Base-by-base conservation (phyloP, 371 early-diverging fungal species). In the Lichtheimia ornata region DNA sequence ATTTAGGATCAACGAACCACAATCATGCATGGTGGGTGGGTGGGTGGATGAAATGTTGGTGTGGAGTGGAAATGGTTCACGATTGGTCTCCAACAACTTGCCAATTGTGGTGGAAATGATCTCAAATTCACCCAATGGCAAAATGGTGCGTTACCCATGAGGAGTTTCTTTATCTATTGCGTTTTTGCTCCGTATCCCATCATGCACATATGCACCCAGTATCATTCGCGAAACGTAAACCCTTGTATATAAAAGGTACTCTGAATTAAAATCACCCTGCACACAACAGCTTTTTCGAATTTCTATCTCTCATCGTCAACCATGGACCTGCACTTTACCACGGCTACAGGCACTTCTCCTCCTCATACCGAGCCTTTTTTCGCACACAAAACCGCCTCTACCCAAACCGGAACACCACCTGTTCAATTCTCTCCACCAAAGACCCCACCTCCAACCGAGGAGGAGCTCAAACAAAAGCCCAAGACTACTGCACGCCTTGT, bases 371-470 rank as follows among this genome's bases (percentile, higher is more conserved):
- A 53, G 13, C 11, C 40, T 9, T 44, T 53, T 15, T 53, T 28
- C 13, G 22, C 17, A 17, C 45, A 35, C 9, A 61, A 61, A 22
- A 53, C 53, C n/a, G 52, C 45, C 22, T 15, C 53, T 35, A 62
- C 62, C 24, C 62, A 62, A 30, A 56, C 62, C 1, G 50, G 62
- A 41, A 57, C 63, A 22, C 63, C 63, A 2, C 55, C 68, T 11
- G 42, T 58, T 7, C 55, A 42, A 5, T 24, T 62, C 3, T 76
- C 79, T n/a, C 70, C 70, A n/a, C 79, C 79, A 24, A 70, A 65
- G 35, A 74, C 76, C 2, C 35, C 35, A 35, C 79, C 79, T 18
- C 76, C 76, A 18, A 61, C 64, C 11, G 42, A 18, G 4, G 27
- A 27, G n/a, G 22, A 43, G 13, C 67, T 65, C 14, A 56, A 63